Percentiles rank a stretch among this genome's conserved stretches.
phyloP scores from a whole-genome alignment of 2,329 filamentous ascomycete genomes.

The Sporothrix euskadiensis region DNA sequence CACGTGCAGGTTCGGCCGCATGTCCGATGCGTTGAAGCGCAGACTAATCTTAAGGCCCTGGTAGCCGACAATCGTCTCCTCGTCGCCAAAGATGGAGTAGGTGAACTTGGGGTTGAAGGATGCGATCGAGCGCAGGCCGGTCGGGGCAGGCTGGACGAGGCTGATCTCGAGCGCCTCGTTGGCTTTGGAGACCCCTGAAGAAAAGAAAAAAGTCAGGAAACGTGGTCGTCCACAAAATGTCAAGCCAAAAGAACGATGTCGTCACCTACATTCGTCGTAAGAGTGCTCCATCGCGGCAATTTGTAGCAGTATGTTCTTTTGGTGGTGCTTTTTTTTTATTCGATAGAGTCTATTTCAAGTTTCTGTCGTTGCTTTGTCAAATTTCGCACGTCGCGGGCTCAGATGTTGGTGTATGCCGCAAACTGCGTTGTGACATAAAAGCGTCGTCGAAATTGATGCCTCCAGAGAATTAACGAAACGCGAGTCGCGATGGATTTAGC shows the following conservation, averaged over 20 bases:
- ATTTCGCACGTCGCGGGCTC: neutral
- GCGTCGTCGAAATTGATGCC: neutral
- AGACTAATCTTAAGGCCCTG: slow-evolving; percentile 75
- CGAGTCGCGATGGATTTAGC: slow-evolving; percentile 27
- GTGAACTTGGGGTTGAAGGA: slow-evolving; percentile 85
- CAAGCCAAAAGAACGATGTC: neutral
- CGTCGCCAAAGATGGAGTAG: slow-evolving; percentile 90
- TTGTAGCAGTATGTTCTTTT: neutral
- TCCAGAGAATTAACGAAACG: slow-evolving; percentile 22
- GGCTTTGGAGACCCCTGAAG: slow-evolving; percentile 58
- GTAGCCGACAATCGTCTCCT: slow-evolving; percentile 89
- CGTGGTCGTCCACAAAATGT: neutral
- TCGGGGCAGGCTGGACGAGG: slow-evolving; percentile 53
- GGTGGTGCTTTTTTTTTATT: neutral
- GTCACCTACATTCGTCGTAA: slow-evolving; percentile 30
- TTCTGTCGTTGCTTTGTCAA: neutral
- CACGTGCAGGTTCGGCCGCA: slow-evolving; percentile 74
- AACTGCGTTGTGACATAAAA: neutral
- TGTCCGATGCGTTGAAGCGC: slow-evolving; percentile 66
- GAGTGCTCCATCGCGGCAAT: slow-evolving; percentile 28
- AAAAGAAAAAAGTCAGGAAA: neutral
- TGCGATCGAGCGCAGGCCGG: slow-evolving; percentile 57
- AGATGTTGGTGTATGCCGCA: neutral
- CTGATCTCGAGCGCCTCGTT: slow-evolving; percentile 65
- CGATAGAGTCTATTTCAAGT: neutral